These are phyloP conservation scores for Knoxdaviesia capensis DNA, from an alignment of 2,329 filamentous ascomycete genomes.

Conservation along the genomic window DNA sequence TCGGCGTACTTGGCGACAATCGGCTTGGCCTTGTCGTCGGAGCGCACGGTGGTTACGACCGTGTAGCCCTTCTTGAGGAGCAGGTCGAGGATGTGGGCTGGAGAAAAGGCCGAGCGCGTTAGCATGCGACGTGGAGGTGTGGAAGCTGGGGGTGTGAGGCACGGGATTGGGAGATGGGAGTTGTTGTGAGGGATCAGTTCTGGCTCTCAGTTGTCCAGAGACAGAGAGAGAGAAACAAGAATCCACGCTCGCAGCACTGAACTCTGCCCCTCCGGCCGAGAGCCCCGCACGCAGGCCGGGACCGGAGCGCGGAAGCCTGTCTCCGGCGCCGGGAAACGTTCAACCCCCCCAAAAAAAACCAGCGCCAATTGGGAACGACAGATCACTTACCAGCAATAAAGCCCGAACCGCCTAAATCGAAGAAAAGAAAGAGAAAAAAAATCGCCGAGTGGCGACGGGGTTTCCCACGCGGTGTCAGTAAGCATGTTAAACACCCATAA, in stretches of 20 bases:
- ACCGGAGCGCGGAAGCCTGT: too few relatives aligned
- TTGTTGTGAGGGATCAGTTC: not conserved
- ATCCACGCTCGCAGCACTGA: too few relatives aligned
- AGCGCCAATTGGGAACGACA: too few relatives aligned
- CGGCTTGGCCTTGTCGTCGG: slow-evolving; percentile 29
- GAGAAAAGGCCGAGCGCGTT: not conserved
- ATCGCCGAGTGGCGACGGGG: too few relatives aligned
- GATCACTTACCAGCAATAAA: slow-evolving; percentile 25
- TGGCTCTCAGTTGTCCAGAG: not conserved
- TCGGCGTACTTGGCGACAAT: slow-evolving; percentile 27
- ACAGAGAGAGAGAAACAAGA: not conserved
- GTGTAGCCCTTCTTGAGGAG: slow-evolving; percentile 28
- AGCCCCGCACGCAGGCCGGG: too few relatives aligned
- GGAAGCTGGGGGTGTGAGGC: not conserved
- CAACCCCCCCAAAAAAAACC: too few relatives aligned
- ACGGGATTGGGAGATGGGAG: slow-evolving; percentile 1
- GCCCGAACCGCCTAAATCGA: slow-evolving; percentile 29
- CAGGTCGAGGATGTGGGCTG: slow-evolving; percentile 33
- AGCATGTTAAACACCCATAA: too few relatives aligned
- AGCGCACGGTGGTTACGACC: slow-evolving; percentile 35
- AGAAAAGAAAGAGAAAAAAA: too few relatives aligned
- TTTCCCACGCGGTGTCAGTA: too few relatives aligned
- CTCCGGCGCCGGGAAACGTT: too few relatives aligned
- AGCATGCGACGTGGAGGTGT: not conserved
- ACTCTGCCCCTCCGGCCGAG: too few relatives aligned